A percentile compares a stretch with the other conserved stretches of the same genome.
Evolutionary conservation across 108 stramenopile genomes (phyloP).

Genomic region (Fragilariopsis cylindrus): DNA sequence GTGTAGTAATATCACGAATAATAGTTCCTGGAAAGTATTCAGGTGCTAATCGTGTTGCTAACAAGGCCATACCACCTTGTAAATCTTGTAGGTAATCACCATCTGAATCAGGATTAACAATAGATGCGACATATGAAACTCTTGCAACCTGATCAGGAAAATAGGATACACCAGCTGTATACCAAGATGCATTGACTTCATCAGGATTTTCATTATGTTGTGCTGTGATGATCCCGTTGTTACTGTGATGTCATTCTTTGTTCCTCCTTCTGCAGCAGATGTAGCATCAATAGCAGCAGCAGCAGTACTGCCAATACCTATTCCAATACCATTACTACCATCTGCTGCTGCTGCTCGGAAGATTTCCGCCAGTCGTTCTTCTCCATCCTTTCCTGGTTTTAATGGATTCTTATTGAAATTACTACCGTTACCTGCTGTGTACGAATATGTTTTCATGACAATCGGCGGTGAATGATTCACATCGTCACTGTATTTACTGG

Average conservation of each 20-base stretch:
- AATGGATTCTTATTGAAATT: slow-evolving; percentile 11
- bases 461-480: no score
- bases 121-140: slow-evolving; percentile 12
- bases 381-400: slow-evolving; percentile 1
- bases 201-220: background rate
- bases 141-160: slow-evolving; percentile 14
- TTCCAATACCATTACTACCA: background rate
- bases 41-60: slow-evolving; percentile 14
- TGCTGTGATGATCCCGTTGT: background rate
- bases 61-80: background rate
- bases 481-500: no score
- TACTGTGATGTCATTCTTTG: background rate
- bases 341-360: background rate
- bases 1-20: slow-evolving; percentile 6
- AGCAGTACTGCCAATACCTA: background rate
- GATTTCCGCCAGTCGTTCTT: background rate
- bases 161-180: slow-evolving; percentile 4
- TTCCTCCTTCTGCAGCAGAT: background rate
- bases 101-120: background rate
- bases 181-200: background rate
- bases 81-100: slow-evolving; percentile 4
- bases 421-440: background rate
- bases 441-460: no score
- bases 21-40: background rate
- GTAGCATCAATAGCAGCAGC: background rate